Conservation (phyloP, 371 early-diverging fungal genomes). For the Blakeslea trispora region DNA sequence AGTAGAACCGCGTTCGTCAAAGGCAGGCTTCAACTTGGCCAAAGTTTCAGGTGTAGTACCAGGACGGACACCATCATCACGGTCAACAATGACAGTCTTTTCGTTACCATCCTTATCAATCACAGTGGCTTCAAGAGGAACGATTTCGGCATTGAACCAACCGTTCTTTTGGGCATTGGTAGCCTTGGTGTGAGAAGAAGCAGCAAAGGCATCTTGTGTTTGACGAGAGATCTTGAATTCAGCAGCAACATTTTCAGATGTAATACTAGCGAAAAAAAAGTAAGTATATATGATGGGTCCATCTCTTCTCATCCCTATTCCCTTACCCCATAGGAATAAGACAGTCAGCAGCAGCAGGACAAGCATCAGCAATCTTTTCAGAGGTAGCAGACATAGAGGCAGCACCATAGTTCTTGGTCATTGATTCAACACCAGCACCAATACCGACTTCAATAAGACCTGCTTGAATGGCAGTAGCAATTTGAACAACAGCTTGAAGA, state of each 20-base stretch:
- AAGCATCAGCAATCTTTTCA: conserved; percentile 69
- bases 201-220: conserved; percentile 92
- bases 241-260: conserved; percentile 95
- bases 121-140: conserved; percentile 82
- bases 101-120: conserved; percentile 70
- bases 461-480: conserved; percentile 88
- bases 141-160: conserved; percentile 90
- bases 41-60: conserved; percentile 80
- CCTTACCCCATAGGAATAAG: conserved; percentile 82
- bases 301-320: background rate
- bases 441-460: conserved; percentile 96
- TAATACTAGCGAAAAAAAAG: conserved; percentile 57
- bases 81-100: conserved; percentile 60
- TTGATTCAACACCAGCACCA: conserved; percentile 98
- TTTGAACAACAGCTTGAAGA: conserved; percentile 90
- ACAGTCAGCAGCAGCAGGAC: conserved; percentile 77
- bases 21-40: conserved; percentile 90
- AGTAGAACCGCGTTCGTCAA: conserved; percentile 77
- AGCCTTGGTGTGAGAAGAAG: conserved; percentile 78
- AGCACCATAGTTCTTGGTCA: conserved; percentile 95
- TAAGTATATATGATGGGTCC: background rate
- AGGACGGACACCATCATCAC: conserved; percentile 95
- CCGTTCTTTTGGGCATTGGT: conserved; percentile 88
- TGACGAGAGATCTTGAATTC: conserved; percentile 82
- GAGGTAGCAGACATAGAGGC: conserved; percentile 74